Evolutionary conservation across 441 rosid genomes (phyloP), one percentile per base, ranked within the genome.

Genomic region (Melastoma candidum): DNA sequence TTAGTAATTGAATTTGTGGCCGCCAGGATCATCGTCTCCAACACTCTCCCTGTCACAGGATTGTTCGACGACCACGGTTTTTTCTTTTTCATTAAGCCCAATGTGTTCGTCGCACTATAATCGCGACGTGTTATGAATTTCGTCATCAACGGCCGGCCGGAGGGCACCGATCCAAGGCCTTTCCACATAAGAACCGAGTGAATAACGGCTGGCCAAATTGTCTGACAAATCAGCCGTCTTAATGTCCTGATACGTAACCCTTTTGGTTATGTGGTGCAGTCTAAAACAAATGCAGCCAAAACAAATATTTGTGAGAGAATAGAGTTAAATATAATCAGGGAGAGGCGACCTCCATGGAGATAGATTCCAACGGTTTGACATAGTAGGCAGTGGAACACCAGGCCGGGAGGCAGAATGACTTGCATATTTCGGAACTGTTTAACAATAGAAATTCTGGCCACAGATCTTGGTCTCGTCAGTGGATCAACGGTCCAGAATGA

Each of bases 131-230:
- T 17, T 17, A 17, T 1, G 22, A 17, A 17, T 17, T 17, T 17
- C 22, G 22, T 17, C 22, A 17, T 17, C 22, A 17, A 17, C 22
- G 22, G 22, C 22, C 22, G 22, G 36, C 36, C 79, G 17, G 82
- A 77, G 49, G 84, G 68, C 49, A 87, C 70, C 8, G 96, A 90
- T 5, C 71, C 61, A 26, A 90, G 51, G 17, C 92, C 97, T 27
- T 83, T 87, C 97, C 95, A 90, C 3, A 95, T 77, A 24, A 84
- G 60, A 25, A 92, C 92, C 0, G 96, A 81, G 52, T 70, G 77
- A 47, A 84, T 72, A 51, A 90, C 97, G 0, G 95, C 95, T 0
- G 97, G 95, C 97, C 96, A 90, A 61, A 90, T 84, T 17, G 97
- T 66, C 58, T 49, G 96, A 75, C 97, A 95, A 90, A 71, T 90